These are phyloP conservation scores for Gamarada debralockiae DNA, from an alignment of 495 filamentous ascomycete genomes.

Conservation along the genomic window DNA sequence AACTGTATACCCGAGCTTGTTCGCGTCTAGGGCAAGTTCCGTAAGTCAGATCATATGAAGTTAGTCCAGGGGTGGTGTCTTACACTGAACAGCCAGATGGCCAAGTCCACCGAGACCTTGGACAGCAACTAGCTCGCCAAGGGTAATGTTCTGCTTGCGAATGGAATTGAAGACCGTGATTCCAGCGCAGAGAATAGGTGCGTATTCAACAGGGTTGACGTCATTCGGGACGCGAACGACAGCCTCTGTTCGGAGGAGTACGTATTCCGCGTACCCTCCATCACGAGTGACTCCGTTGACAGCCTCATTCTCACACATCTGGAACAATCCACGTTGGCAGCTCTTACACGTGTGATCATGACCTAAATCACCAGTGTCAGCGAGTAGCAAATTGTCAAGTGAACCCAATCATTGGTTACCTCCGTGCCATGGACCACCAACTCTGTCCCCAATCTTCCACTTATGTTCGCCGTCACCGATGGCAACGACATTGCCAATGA, in stretches of 20 bases:
- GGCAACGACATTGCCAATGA: constrained; percentile 45
- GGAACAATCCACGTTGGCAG: constrained; percentile 45
- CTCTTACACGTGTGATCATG: constrained; percentile 42
- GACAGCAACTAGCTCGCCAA: constrained; percentile 57
- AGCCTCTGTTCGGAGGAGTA: constrained; percentile 56
- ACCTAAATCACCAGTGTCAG: constrained; percentile 7
- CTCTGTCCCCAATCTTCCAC: constrained; percentile 43
- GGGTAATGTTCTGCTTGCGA: constrained; percentile 52
- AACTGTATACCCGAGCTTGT: constrained; percentile 60
- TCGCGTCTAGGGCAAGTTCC: no score
- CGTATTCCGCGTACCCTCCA: constrained; percentile 64
- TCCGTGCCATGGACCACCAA: constrained; percentile 55
- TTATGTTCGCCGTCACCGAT: constrained; percentile 28
- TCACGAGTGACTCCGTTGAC: constrained; percentile 50
- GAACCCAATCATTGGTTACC: no score
- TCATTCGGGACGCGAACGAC: constrained; percentile 56
- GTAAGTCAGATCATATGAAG: no score
- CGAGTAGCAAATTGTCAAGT: constrained; percentile 19
- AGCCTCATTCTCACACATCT: constrained; percentile 47
- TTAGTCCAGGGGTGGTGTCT: no score
- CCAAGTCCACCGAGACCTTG: constrained; percentile 66
- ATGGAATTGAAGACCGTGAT: constrained; percentile 72
- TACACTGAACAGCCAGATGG: constrained; percentile 52
- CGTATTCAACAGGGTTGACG: constrained; percentile 54
- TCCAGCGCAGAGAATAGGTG: constrained; percentile 68